Evolutionary conservation across 805 yeast species (phyloP).

Genomic region (Yarrowia sp.): DNA sequence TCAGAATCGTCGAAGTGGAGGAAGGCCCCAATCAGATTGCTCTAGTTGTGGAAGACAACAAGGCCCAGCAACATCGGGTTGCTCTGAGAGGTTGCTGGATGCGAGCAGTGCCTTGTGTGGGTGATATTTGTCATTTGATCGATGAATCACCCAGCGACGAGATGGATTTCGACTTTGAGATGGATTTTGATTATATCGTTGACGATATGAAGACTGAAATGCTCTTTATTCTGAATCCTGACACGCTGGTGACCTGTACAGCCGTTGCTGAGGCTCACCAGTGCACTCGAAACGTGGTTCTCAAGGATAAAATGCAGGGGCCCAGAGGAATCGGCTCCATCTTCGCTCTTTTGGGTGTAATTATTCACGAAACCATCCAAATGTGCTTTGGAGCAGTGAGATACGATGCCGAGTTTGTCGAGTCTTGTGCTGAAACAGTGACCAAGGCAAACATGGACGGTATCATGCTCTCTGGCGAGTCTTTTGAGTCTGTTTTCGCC

Average conservation of each 20-base stretch:
- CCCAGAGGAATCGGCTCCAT: constrained; percentile 39
- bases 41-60: constrained; percentile 11
- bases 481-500: constrained; percentile 58
- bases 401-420: constrained; percentile 54
- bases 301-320: constrained; percentile 63
- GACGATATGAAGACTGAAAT: constrained; percentile 65
- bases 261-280: constrained; percentile 74
- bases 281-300: constrained; percentile 75
- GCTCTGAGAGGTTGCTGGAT: constrained; percentile 33
- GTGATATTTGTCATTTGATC: constrained; percentile 49
- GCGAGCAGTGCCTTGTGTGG: constrained; percentile 39
- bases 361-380: constrained; percentile 80
- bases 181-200: constrained; percentile 49
- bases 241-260: constrained; percentile 80
- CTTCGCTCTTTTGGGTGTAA: constrained; percentile 77
- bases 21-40: constrained; percentile 4
- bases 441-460: constrained; percentile 47
- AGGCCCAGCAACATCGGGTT: background rate
- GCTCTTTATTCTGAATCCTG: constrained; percentile 80
- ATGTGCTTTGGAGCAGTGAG: constrained; percentile 55
- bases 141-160: constrained; percentile 41
- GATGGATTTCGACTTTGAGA: constrained; percentile 40
- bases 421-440: constrained; percentile 51
- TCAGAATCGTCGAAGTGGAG: constrained; percentile 10
- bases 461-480: constrained; percentile 57